A percentile compares a stretch with the other conserved stretches of the same genome.
Evolutionary conservation across 2,329 filamentous ascomycete species (phyloP).

Genomic region (Exophiala mesophila): DNA sequence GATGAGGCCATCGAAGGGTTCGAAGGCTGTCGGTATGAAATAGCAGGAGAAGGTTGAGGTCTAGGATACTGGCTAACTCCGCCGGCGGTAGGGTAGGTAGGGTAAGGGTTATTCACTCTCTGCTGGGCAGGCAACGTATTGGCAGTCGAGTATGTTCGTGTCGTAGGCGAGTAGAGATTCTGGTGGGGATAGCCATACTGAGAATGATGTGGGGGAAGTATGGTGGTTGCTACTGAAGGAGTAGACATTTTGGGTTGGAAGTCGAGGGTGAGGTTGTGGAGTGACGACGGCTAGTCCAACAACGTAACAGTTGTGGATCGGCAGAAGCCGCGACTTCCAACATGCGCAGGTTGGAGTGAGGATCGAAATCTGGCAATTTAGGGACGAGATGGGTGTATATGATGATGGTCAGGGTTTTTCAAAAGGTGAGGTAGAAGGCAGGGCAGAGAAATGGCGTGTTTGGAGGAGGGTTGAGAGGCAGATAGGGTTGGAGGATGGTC

Average conservation of each 20-base stretch:
- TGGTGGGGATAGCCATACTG: conserved; percentile 59
- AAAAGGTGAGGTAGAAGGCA: no score
- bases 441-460: no score
- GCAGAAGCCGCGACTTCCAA: conserved; percentile 13
- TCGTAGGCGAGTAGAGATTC: conserved; percentile 50
- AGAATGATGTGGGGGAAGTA: conserved; percentile 63
- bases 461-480: background rate
- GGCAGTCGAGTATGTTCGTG: conserved; percentile 47
- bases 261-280: conserved; percentile 11
- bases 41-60: conserved; percentile 20
- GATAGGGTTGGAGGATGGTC: conserved; percentile 1
- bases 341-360: conserved; percentile 12
- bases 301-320: conserved; percentile 19
- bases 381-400: no score
- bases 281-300: conserved; percentile 10
- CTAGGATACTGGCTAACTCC: conserved; percentile 22
- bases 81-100: conserved; percentile 36
- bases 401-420: no score
- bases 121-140: conserved; percentile 36
- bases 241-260: conserved; percentile 61
- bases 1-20: conserved; percentile 35
- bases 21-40: conserved; percentile 33
- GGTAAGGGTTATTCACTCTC: conserved; percentile 41
- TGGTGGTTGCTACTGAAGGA: conserved; percentile 70
- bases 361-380: no score